Percentiles rank a stretch among this genome's conserved stretches.
Evolutionary conservation across 1,139 yeast species (phyloP).

Genomic region (Lodderomyces jiufengensis): DNA sequence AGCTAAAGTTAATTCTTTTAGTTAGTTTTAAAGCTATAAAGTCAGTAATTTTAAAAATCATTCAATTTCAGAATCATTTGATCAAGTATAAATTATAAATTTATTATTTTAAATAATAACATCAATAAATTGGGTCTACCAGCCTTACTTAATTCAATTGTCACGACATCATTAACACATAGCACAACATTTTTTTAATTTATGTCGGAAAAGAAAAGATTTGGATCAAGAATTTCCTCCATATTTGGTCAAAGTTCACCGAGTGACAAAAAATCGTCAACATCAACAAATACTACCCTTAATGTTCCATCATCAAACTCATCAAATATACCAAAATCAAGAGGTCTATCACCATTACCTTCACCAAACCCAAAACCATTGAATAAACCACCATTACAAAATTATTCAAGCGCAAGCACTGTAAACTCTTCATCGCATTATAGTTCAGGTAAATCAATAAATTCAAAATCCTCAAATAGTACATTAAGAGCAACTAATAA

Average conservation of each 20-base stretch:
- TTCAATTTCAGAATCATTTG: too few relatives aligned
- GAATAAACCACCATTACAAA: slow-evolving; percentile 8
- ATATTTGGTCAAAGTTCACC: slow-evolving; percentile 11
- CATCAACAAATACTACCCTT: background rate
- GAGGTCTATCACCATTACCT: slow-evolving; percentile 2
- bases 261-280: slow-evolving; percentile 4
- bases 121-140: too few relatives aligned
- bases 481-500: slow-evolving; percentile 4
- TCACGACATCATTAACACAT: too few relatives aligned
- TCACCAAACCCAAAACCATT: slow-evolving; percentile 4
- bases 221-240: slow-evolving; percentile 15
- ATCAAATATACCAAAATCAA: slow-evolving; percentile 3
- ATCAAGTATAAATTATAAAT: too few relatives aligned
- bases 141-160: too few relatives aligned
- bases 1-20: too few relatives aligned
- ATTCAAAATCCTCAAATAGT: slow-evolving; percentile 4
- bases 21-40: too few relatives aligned
- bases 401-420: slow-evolving; percentile 2
- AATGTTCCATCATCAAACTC: background rate
- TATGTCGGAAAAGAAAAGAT: slow-evolving; percentile 13
- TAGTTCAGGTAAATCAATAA: slow-evolving; percentile 1
- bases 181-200: too few relatives aligned
- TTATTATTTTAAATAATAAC: too few relatives aligned
- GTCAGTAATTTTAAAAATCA: too few relatives aligned
- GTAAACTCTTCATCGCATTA: slow-evolving; percentile 1